phyloP scores from a whole-genome alignment of 1,284 basidiomycete genomes.

The Rhodotorula sp. region DNA sequence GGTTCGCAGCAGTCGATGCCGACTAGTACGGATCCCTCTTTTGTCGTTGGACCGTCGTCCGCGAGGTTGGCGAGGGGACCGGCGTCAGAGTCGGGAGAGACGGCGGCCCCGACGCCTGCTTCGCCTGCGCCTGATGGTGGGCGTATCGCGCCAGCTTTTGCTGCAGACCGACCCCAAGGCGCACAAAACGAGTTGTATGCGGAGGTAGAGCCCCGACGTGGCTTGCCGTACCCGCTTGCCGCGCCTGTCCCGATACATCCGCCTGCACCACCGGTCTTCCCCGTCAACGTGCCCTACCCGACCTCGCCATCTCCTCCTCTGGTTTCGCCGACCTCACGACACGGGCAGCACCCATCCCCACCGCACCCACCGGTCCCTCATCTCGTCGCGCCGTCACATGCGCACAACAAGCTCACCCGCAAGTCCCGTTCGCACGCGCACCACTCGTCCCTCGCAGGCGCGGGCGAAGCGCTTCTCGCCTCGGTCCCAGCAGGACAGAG shows the following conservation, averaged over 20 bases:
- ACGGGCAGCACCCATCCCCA: background rate
- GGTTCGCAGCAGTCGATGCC: background rate
- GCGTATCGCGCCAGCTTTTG: no score
- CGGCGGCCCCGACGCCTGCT: constrained; percentile 3
- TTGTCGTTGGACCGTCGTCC: background rate
- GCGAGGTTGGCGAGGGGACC: background rate
- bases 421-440: constrained; percentile 16
- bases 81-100: background rate
- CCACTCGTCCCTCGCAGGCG: background rate
- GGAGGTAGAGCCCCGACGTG: no score
- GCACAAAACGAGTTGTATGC: no score
- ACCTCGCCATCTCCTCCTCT: background rate
- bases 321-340: no score
- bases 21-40: background rate
- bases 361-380: background rate
- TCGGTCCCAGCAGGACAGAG: background rate
- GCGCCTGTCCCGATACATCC: background rate
- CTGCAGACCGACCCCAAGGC: no score
- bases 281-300: background rate
- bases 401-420: constrained; percentile 16
- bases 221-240: background rate
- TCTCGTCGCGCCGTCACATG: background rate
- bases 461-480: background rate
- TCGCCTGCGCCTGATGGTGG: background rate
- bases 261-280: background rate